Base-by-base conservation (phyloP, 106 monocot species). In the Hemerocallis citrina region DNA sequence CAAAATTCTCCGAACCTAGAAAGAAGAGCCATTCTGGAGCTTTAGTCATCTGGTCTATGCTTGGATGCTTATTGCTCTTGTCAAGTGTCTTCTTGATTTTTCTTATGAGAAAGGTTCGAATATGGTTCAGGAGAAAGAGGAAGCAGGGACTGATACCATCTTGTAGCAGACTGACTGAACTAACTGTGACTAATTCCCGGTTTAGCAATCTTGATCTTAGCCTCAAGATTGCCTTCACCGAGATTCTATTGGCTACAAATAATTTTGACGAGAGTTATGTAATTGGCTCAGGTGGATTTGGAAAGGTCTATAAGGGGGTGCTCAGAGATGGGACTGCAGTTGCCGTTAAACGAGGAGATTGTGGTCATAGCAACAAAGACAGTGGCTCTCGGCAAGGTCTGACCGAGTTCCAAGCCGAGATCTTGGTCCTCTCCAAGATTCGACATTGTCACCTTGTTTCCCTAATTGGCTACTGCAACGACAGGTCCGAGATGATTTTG, bases 251-350 rank as follows among this genome's bases (percentile, higher is more conserved):
- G 39, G 59, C 61, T 1, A 69, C 69, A 7, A 69, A 69, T 25
- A 69, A 61, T 21, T 69, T 69, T 24, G 45, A 61, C 22, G 60
- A 69, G 32, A 69, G 27, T 13, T 60, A 37, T 41, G 28, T 19
- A 5, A 38, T 69, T 13, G 69, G 69, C 10, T 25, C 29, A 6
- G 69, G 69, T 20, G 69, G 69, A 8, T 69, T 69, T 13, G 69
- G 69, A 27, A 69, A 69, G 61, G 69, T 69, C 50, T 69, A 69
- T 7, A 69, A 40, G 25, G 69, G 60, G 8, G 38, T 51, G 49
- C 49, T 69, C 27, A 59, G 49, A 37, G 50, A 69, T 27, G 69
- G 59, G 2, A 69, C 69, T 19, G 36, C 49, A 11, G 59, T 69
- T n/a, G 69, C 69, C 7, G 69, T 69, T 16, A 69, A 69, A 30